phyloP scores from a whole-genome alignment of 2,329 filamentous ascomycete species.

The Thielaviopsis ethacetica region DNA sequence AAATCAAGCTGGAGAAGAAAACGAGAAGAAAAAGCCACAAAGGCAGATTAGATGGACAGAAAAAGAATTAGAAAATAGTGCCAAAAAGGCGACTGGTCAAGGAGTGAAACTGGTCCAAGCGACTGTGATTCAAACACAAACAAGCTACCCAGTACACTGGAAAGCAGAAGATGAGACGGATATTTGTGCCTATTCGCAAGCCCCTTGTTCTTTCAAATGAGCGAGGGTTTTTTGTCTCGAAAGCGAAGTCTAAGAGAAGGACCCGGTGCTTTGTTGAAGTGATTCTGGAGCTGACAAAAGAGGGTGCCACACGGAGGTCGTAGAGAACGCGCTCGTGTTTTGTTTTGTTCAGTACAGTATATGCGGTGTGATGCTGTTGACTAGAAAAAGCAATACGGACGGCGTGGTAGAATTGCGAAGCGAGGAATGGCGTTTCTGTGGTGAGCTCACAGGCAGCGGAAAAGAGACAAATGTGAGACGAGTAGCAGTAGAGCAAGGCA shows the following conservation, averaged over 20 bases:
- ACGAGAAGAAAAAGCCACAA: neutral
- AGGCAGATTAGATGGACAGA: neutral
- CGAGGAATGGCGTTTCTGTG: neutral
- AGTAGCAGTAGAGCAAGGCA: neutral
- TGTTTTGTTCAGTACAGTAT: neutral
- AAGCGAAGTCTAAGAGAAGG: neutral
- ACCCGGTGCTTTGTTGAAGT: neutral
- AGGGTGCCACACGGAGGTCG: neutral
- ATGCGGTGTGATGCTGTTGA: neutral
- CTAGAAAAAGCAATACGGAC: neutral
- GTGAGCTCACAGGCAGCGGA: neutral
- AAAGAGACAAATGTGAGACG: neutral
- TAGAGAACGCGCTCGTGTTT: neutral
- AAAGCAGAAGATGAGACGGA: neutral
- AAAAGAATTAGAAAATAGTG: neutral
- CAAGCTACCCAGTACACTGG: neutral
- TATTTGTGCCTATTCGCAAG: neutral
- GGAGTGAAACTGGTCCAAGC: conserved; percentile 2
- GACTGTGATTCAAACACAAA: conserved; percentile 1
- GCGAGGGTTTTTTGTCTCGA: neutral
- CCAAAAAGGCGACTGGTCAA: neutral
- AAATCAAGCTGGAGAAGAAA: neutral
- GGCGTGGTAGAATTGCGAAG: neutral
- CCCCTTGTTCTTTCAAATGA: neutral
- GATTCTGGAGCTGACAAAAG: neutral